Evolutionary conservation across 2,329 filamentous ascomycete species (phyloP).

Genomic region (Alternaria gaisen): DNA sequence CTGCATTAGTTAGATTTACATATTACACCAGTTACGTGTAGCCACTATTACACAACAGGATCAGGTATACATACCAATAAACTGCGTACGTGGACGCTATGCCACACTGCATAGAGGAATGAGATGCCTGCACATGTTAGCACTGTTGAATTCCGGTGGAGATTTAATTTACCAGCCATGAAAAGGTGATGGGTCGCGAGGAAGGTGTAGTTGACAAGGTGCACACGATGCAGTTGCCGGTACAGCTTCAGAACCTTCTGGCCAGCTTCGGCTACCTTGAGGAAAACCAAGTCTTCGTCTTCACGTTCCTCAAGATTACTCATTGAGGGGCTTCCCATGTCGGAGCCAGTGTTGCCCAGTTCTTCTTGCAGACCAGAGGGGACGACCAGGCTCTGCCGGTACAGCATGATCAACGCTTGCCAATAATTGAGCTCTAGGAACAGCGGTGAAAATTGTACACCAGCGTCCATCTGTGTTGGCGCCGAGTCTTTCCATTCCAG

Average conservation of each 20-base stretch:
- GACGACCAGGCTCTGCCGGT: constrained; percentile 87
- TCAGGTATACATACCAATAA: constrained; percentile 71
- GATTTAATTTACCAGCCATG: constrained; percentile 76
- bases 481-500: constrained; percentile 87
- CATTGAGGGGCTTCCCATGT: constrained; percentile 67
- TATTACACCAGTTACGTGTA: neutral
- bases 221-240: constrained; percentile 84
- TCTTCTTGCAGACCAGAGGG: constrained; percentile 86
- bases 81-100: constrained; percentile 86
- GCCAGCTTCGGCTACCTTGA: constrained; percentile 94
- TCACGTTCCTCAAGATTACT: constrained; percentile 73
- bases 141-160: constrained; percentile 15
- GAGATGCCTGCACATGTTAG: constrained; percentile 69
- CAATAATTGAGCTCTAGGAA: constrained; percentile 97
- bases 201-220: constrained; percentile 95
- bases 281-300: constrained; percentile 89
- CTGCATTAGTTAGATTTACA: constrained; percentile 44
- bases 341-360: constrained; percentile 65
- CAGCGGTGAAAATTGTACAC: constrained; percentile 87
- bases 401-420: constrained; percentile 96
- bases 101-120: constrained; percentile 97
- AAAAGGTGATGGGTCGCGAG: constrained; percentile 95
- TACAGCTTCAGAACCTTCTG: constrained; percentile 93
- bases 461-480: constrained; percentile 79
- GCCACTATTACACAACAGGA: neutral